Evolutionary conservation across 129 eudicot species (phyloP), one percentile per base, ranked within the genome.

Genomic region (Erigeron canadensis): DNA sequence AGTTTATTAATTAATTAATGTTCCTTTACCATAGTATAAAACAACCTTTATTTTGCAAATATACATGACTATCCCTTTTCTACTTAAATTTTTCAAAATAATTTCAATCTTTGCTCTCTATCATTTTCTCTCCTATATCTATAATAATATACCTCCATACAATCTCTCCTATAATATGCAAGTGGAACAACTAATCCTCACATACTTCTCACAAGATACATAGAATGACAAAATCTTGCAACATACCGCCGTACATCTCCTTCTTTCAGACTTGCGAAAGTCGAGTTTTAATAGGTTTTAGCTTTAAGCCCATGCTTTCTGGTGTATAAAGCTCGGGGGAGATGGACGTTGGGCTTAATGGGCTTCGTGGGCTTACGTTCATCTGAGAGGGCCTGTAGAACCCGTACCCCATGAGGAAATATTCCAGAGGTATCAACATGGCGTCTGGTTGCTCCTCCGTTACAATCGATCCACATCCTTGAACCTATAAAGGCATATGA

Each of bases 311-410:
- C 98, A 93, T 93, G 85, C 98, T 89, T 80, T 93, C 96, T 0
- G 98, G 98, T n/a, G 96, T 87, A 77, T 89, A 88, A 59, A 87
- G 96, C 83, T 93, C 96, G 0, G 98, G 98, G n/a, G 96, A 93
- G 63, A 93, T 89, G 81, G 88, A 80, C 42, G 87, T 86, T 15
- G 96, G 98, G 64, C 92, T 89, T 84, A 93, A 84, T 50, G 96
- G 96, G 82, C 96, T 93, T 84, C 96, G 89, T 5, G 98, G 98
- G 83, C 96, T 89, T 42, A 82, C 90, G 38, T 72, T 85, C 75
- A 48, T 70, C 37, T 85, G 84, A 46, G 95, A 76, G 37, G 91
- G 95, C 69, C 92, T 67, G 68, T 83, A 85, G 83, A 89, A 85
- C 46, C 98, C 96, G 17, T 66, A 93, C 10, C 95, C 91, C 98